These are phyloP conservation scores for Deinandra increscens DNA, from an alignment of 129 eudicot species.

Conservation along the genomic window DNA sequence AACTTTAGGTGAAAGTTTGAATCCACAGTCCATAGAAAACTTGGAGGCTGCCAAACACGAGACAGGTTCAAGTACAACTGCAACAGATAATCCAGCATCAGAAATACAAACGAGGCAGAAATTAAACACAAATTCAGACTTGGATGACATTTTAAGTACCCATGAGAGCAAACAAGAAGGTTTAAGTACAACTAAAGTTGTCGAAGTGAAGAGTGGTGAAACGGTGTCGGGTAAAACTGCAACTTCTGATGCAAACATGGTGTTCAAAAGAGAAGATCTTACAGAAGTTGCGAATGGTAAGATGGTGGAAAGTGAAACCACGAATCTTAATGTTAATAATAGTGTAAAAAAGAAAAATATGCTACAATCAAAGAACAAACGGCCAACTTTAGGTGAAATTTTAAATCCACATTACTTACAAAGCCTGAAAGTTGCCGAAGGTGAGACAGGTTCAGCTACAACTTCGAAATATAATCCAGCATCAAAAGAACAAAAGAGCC, in stretches of 20 bases:
- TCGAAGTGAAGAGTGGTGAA: background rate
- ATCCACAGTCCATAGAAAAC: background rate
- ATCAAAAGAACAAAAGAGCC: slow-evolving; percentile 7
- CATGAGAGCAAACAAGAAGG: background rate
- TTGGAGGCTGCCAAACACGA: slow-evolving; percentile 6
- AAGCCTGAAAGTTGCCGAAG: slow-evolving; percentile 9
- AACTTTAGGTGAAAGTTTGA: slow-evolving; percentile 21
- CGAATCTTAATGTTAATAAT: slow-evolving; percentile 3
- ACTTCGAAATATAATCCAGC: slow-evolving; percentile 4
- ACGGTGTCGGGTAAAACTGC: background rate
- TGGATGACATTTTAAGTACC: slow-evolving; percentile 15
- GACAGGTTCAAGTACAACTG: slow-evolving; percentile 9
- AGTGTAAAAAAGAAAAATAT: background rate
- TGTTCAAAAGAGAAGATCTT: slow-evolving; percentile 1
- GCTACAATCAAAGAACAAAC: background rate
- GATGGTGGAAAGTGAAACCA: background rate
- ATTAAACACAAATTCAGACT: background rate
- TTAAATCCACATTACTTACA: background rate
- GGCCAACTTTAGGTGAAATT: slow-evolving; percentile 5
- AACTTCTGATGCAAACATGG: background rate
- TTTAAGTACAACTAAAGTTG: background rate
- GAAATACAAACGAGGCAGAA: slow-evolving; percentile 16
- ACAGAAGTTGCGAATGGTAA: background rate
- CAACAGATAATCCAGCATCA: background rate
- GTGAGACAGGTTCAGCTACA: slow-evolving; percentile 17